Evolutionary conservation across 768 basidiomycete species (phyloP).

Genomic region (Tricholoma hemisulphureum): DNA sequence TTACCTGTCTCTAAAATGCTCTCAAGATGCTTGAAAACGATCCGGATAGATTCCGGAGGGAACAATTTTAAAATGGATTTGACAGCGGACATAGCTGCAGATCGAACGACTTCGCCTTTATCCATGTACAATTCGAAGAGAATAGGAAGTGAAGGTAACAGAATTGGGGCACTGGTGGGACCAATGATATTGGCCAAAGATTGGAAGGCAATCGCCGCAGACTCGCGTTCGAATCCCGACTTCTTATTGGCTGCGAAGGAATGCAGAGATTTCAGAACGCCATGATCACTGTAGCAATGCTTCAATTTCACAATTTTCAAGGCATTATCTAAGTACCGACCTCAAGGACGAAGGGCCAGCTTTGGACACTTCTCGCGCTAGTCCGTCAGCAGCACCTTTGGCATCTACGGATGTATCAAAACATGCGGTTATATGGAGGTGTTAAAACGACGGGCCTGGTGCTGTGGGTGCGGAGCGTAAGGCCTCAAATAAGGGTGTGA

Average conservation of each 20-base stretch:
- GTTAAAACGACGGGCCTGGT: constrained; percentile 41
- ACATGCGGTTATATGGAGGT: constrained; percentile 2
- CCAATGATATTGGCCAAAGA: constrained; percentile 73
- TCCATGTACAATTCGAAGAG: constrained; percentile 88
- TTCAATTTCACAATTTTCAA: neutral
- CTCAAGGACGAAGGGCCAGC: constrained; percentile 58
- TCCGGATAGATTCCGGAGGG: constrained; percentile 76
- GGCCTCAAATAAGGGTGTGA: constrained; percentile 49
- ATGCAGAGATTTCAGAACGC: constrained; percentile 64
- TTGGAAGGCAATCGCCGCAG: constrained; percentile 77
- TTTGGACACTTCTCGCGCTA: constrained; percentile 71
- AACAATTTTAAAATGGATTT: constrained; percentile 82
- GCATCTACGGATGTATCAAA: constrained; percentile 53
- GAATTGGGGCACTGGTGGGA: constrained; percentile 63
- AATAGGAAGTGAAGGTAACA: constrained; percentile 73
- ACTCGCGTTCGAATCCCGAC: constrained; percentile 86
- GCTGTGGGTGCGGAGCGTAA: constrained; percentile 60
- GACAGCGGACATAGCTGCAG: constrained; percentile 74
- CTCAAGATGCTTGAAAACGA: constrained; percentile 69
- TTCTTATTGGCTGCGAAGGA: constrained; percentile 78
- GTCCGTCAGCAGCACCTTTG: constrained; percentile 77
- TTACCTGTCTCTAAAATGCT: constrained; percentile 80
- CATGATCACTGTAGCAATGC: constrained; percentile 46
- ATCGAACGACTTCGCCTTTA: constrained; percentile 88
- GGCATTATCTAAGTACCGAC: constrained; percentile 38